phyloP scores from a whole-genome alignment of 108 stramenopile genomes.

The Nitzschia sp. region DNA sequence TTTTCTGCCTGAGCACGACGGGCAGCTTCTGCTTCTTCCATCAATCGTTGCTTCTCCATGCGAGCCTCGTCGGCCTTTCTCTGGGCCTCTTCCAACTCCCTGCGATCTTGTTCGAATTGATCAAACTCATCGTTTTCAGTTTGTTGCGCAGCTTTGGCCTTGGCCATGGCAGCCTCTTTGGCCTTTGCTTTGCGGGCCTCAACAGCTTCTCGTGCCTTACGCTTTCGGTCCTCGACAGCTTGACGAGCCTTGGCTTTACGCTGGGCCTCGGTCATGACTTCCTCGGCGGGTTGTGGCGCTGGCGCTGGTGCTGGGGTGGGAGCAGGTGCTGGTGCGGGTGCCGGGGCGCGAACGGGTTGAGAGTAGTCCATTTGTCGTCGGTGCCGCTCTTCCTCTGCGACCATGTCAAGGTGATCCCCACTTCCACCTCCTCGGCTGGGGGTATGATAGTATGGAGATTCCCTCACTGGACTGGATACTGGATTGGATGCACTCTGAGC shows the following conservation, averaged over 20 bases:
- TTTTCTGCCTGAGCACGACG: slow-evolving; percentile 4
- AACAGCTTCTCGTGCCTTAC: slow-evolving; percentile 41
- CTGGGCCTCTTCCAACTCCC: slow-evolving; percentile 3
- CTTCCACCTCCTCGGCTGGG: background rate
- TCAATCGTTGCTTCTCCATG: slow-evolving; percentile 5
- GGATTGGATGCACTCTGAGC: background rate
- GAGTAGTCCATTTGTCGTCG: background rate
- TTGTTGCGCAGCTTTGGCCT: background rate
- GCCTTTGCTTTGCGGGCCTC: slow-evolving; percentile 35
- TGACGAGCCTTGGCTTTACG: slow-evolving; percentile 30
- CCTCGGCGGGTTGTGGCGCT: background rate
- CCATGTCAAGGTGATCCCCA: slow-evolving; percentile 23
- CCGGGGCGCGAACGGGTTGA: no score
- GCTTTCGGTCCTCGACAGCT: slow-evolving; percentile 42
- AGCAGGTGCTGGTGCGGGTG: no score
- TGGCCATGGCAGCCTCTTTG: background rate
- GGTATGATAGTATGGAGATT: background rate
- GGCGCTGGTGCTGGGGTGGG: background rate
- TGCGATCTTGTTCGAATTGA: background rate
- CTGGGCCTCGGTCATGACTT: slow-evolving; percentile 14
- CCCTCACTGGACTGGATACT: background rate
- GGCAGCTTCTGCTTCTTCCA: slow-evolving; percentile 22
- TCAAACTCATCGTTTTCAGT: slow-evolving; percentile 3
- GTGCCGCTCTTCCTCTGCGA: background rate
- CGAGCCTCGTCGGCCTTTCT: slow-evolving; percentile 2